Evolutionary conservation across 164 flowering plant genomes (phyloP).

Genomic region (Vitis labrusca): DNA sequence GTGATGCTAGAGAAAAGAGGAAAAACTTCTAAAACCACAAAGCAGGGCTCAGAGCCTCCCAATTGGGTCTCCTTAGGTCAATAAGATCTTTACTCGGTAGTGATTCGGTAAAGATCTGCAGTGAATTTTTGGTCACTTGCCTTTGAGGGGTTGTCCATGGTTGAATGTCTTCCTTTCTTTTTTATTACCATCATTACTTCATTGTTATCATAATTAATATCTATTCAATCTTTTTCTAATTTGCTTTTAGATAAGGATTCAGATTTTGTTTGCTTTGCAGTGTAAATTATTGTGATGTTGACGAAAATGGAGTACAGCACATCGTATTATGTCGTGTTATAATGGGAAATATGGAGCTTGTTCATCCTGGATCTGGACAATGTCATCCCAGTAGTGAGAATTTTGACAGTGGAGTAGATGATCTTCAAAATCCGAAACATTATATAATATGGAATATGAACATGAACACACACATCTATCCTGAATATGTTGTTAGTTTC

Average conservation of each 20-base stretch:
- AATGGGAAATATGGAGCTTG: slow-evolving; percentile 86
- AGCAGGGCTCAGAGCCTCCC: no score
- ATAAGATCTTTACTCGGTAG: not conserved
- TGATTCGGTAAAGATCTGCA: not conserved
- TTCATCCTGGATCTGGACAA: slow-evolving; percentile 64
- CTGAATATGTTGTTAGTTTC: slow-evolving; percentile 87
- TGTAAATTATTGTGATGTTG: slow-evolving; percentile 77
- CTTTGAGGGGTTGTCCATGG: not conserved
- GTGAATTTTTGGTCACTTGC: not conserved
- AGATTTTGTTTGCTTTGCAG: slow-evolving; percentile 45
- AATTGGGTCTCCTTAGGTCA: not conserved
- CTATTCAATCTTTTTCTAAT: not conserved
- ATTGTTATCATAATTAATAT: not conserved
- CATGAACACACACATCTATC: slow-evolving; percentile 75
- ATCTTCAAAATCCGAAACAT: slow-evolving; percentile 54
- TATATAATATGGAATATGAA: slow-evolving; percentile 81
- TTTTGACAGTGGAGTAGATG: slow-evolving; percentile 88
- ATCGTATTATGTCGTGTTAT: slow-evolving; percentile 87
- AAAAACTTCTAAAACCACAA: no score
- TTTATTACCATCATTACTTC: not conserved
- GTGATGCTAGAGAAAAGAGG: no score
- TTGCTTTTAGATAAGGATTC: slow-evolving; percentile 7
- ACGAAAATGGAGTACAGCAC: slow-evolving; percentile 81
- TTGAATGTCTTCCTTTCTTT: not conserved
- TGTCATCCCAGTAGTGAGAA: slow-evolving; percentile 67